Conservation (phyloP, 495 filamentous ascomycete species). For the Xylaria scruposa region DNA sequence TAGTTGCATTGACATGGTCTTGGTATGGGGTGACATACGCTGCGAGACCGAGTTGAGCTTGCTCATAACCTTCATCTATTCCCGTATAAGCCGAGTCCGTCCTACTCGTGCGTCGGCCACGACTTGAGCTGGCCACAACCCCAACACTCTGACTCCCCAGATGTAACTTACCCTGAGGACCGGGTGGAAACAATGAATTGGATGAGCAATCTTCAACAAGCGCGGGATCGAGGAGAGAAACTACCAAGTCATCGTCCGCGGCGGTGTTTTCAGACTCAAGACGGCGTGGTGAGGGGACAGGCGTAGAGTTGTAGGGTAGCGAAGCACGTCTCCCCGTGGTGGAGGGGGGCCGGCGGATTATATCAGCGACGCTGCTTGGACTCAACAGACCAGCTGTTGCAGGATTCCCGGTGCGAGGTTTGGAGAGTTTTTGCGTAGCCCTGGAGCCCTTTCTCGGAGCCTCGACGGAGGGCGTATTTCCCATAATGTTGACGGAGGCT, state of each 20-base stretch:
- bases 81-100: slow-evolving; percentile 27
- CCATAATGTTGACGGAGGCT: slow-evolving; percentile 44
- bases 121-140: slow-evolving; percentile 15
- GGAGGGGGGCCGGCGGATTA: slow-evolving; percentile 23
- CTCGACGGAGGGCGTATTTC: slow-evolving; percentile 54
- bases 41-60: slow-evolving; percentile 25
- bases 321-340: slow-evolving; percentile 41
- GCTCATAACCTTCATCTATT: slow-evolving; percentile 30
- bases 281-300: slow-evolving; percentile 30
- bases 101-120: slow-evolving; percentile 29
- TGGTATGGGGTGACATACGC: slow-evolving; percentile 25
- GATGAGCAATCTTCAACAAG: slow-evolving; percentile 28
- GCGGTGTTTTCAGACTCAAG: slow-evolving; percentile 10
- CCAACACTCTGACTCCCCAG: slow-evolving; percentile 30
- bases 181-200: slow-evolving; percentile 33
- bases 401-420: slow-evolving; percentile 53
- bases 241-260: background rate
- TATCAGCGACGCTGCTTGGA: slow-evolving; percentile 43
- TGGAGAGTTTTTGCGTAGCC: slow-evolving; percentile 54
- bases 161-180: slow-evolving; percentile 28
- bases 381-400: slow-evolving; percentile 54
- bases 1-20: slow-evolving; percentile 14
- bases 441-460: slow-evolving; percentile 42
- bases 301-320: slow-evolving; percentile 32
- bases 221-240: background rate